phyloP scores from a whole-genome alignment of 352 stramenopile genomes.

The Pythium insidiosum region DNA sequence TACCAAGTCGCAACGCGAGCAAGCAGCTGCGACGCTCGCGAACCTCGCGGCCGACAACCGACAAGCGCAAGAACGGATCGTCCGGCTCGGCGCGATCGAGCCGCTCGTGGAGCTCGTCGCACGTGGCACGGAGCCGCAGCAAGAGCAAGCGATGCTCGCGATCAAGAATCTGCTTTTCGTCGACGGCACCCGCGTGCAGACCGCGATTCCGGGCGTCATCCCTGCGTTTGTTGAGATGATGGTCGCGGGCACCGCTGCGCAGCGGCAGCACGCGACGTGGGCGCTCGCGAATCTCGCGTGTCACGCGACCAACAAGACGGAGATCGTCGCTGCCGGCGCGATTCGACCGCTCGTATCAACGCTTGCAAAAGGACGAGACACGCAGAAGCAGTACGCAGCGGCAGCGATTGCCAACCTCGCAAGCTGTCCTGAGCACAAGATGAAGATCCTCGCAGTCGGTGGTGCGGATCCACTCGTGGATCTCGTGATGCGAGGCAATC shows the following conservation, averaged over 20 bases:
- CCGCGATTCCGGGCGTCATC: slow-evolving; percentile 1
- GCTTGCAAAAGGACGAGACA: neutral
- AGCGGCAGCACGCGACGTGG: slow-evolving; percentile 11
- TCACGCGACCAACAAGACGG: slow-evolving; percentile 11
- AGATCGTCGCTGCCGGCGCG: slow-evolving; percentile 7
- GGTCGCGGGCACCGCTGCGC: neutral
- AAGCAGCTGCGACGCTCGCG: slow-evolving; percentile 9
- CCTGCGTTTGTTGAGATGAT: slow-evolving; percentile 5
- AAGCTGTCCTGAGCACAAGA: too few species aligned
- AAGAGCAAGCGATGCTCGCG: slow-evolving; percentile 8
- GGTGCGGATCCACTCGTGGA: too few species aligned
- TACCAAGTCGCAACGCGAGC: slow-evolving; percentile 5
- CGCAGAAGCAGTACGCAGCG: slow-evolving; percentile 11
- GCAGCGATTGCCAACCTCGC: slow-evolving; percentile 11
- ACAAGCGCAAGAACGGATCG: slow-evolving; percentile 3
- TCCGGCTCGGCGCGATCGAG: neutral
- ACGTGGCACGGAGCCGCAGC: slow-evolving; percentile 6
- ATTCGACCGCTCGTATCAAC: slow-evolving; percentile 5
- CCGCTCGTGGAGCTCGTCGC: slow-evolving; percentile 4
- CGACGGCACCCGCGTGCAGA: slow-evolving; percentile 8
- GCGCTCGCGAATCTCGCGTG: slow-evolving; percentile 11
- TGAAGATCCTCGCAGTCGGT: too few species aligned
- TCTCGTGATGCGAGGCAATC: too few species aligned
- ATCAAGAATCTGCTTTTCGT: slow-evolving; percentile 11
- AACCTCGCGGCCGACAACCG: slow-evolving; percentile 14